Percentiles rank a stretch among this genome's conserved stretches.
Conservation (phyloP, 2,329 filamentous ascomycete species). For the Cladophialophora carrionii region DNA sequence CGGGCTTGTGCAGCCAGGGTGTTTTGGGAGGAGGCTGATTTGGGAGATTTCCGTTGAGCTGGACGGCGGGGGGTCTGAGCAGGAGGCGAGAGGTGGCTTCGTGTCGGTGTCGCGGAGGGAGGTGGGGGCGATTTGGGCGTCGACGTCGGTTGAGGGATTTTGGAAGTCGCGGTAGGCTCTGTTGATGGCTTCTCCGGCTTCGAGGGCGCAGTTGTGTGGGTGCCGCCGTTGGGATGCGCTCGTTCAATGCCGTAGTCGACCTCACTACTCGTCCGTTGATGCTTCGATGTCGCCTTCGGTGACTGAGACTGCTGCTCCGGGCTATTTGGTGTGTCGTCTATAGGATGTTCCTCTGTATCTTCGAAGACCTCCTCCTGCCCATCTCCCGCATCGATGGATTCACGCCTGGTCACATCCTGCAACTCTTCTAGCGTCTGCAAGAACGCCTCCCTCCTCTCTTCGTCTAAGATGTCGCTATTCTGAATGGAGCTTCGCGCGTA, state of each 20-base stretch:
- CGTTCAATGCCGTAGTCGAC: conserved; percentile 71
- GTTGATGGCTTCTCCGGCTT: conserved; percentile 26
- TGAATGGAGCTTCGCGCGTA: conserved; percentile 90
- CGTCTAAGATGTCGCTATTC: conserved; percentile 83
- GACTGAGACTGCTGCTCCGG: conserved; percentile 48
- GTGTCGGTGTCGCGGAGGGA: conserved; percentile 12
- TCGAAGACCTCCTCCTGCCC: conserved; percentile 34
- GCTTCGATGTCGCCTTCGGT: conserved; percentile 47
- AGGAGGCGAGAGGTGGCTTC: conserved; percentile 32
- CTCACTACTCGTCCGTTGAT: conserved; percentile 64
- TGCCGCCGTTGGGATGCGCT: conserved; percentile 47
- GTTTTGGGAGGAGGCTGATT: conserved; percentile 37
- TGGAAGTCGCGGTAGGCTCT: conserved; percentile 20
- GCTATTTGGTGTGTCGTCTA: conserved; percentile 63
- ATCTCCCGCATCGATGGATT: conserved; percentile 18
- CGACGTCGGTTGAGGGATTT: conserved; percentile 22
- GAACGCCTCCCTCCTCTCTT: conserved; percentile 87
- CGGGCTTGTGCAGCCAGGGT: conserved; percentile 49
- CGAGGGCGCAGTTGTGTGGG: conserved; percentile 34
- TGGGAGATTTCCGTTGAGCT: conserved; percentile 26
- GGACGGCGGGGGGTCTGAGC: conserved; percentile 28
- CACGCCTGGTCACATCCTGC: conserved; percentile 72
- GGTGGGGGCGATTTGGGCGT: conserved; percentile 24
- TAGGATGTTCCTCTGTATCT: conserved; percentile 60
- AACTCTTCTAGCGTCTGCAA: conserved; percentile 81